Conservation (phyloP, 2,329 filamentous ascomycete genomes). For the Teratosphaeria viscida region DNA sequence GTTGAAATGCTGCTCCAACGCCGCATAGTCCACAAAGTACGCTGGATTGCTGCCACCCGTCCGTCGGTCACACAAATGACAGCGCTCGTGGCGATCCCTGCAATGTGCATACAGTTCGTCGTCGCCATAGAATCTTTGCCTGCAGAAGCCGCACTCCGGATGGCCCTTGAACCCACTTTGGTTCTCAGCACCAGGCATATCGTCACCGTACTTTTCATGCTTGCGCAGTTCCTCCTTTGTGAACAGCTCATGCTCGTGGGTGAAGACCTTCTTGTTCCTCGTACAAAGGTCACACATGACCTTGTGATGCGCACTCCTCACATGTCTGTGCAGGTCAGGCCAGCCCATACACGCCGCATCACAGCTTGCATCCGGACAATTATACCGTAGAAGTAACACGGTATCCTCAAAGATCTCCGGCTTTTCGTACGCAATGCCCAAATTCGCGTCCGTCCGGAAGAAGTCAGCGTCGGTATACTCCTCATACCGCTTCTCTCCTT, state of each 20-base stretch:
- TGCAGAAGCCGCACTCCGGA: constrained; percentile 87
- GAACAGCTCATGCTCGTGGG: constrained; percentile 93
- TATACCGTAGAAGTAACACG: constrained; percentile 77
- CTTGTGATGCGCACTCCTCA: constrained; percentile 70
- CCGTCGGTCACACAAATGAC: constrained; percentile 79
- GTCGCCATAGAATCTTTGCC: constrained; percentile 84
- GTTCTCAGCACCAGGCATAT: constrained; percentile 76
- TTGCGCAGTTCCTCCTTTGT: constrained; percentile 67
- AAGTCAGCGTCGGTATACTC: constrained; percentile 70
- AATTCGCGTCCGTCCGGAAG: constrained; percentile 66
- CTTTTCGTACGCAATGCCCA: constrained; percentile 86
- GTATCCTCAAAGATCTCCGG: constrained; percentile 87
- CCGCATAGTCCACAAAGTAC: constrained; percentile 83
- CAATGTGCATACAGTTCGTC: constrained; percentile 94
- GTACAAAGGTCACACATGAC: constrained; percentile 87
- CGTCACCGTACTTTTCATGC: constrained; percentile 85
- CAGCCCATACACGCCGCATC: constrained; percentile 76
- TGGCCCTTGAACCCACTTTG: constrained; percentile 96
- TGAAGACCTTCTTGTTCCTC: constrained; percentile 94
- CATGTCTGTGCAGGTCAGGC: constrained; percentile 71
- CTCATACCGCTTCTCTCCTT: constrained; percentile 68
- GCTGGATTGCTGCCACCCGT: constrained; percentile 59
- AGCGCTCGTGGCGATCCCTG: constrained; percentile 85
- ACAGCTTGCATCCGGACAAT: constrained; percentile 78
- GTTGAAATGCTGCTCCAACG: constrained; percentile 75